Evolutionary conservation across 2,329 filamentous ascomycete species (phyloP), one percentile per base, ranked within the genome.

Genomic region (Pyrenochaeta sp.): DNA sequence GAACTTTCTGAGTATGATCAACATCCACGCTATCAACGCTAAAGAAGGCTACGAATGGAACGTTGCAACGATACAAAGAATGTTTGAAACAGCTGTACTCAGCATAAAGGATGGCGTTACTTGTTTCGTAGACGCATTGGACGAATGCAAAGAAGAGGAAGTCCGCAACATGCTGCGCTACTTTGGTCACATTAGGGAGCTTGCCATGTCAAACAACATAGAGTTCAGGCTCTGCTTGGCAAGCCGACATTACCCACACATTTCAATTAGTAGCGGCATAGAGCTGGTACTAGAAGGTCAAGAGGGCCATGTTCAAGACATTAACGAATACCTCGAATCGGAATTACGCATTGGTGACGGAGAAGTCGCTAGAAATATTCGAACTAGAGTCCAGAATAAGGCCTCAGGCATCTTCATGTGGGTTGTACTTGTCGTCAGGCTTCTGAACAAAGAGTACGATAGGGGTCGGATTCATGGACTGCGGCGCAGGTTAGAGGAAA

Each of bases 181-280:
- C 49, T 79, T 84, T 22, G 74, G 81, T 47, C 59, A 74, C 0
- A 52, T 83, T 0, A 73, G 74, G 0, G 58, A 77, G 3, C 13
- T 58, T 0, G 69, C 73, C 0, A 47, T 62, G 0, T 34, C 64
- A 4, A 50, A 30, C 0, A 36, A 52, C 0, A 25, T 63, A 0
- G 5, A 28, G 0, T 58, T 84, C 0, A 67, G 52, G 0, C 61
- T 82, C 0, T 83, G 79, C 47, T 78, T 84, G 2, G 81, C 82
- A 0, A 84, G 82, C 45, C 72, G 83, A 0, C 79, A 82, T 27
- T 84, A 83, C n/a, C 82, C 81, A 0, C 54, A 78, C 5, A 78
- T 84, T n/a, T 68, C 43, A 2, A 68, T 72, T 43, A 10, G 54
- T 3, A 63, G 63, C n/a, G 68, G 47, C 2, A 65, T 71, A 30